phyloP scores from a whole-genome alignment of 306 rosid species.

The Vachellia collinsii region DNA sequence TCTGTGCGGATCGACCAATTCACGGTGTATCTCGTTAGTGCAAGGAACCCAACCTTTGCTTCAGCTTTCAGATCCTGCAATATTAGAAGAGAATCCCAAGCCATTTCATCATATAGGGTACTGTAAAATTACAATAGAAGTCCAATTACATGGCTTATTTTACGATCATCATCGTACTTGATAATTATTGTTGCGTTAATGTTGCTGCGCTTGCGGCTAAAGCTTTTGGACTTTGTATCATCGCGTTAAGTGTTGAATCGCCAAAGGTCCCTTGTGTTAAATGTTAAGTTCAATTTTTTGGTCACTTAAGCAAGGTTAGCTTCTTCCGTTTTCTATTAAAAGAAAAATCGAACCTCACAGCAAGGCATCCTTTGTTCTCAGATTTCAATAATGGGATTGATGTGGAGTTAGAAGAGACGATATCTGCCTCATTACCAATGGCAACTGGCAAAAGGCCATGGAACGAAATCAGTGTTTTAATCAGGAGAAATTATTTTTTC shows the following conservation, averaged over 20 bases:
- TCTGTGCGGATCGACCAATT: conserved; percentile 39
- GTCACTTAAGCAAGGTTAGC: no score
- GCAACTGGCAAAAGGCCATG: neutral
- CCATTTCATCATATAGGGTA: neutral
- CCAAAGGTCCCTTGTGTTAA: no score
- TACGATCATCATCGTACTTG: neutral
- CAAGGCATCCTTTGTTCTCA: neutral
- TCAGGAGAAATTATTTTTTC: no score
- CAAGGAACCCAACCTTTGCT: conserved; percentile 41
- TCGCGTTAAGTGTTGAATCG: neutral
- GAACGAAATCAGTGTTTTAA: no score
- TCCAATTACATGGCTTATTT: neutral
- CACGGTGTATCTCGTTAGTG: conserved; percentile 37
- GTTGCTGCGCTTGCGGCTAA: neutral
- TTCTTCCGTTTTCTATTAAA: no score
- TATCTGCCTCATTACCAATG: no score
- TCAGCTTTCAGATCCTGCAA: conserved; percentile 44
- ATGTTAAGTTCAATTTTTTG: no score
- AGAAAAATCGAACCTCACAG: neutral
- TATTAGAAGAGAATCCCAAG: neutral
- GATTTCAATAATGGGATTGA: neutral
- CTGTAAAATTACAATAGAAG: neutral
- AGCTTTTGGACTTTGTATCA: neutral
- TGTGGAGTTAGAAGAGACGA: no score
- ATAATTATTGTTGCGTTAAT: neutral